Conservation (phyloP, 1,284 basidiomycete genomes). For the Hymenochaete sp. region DNA sequence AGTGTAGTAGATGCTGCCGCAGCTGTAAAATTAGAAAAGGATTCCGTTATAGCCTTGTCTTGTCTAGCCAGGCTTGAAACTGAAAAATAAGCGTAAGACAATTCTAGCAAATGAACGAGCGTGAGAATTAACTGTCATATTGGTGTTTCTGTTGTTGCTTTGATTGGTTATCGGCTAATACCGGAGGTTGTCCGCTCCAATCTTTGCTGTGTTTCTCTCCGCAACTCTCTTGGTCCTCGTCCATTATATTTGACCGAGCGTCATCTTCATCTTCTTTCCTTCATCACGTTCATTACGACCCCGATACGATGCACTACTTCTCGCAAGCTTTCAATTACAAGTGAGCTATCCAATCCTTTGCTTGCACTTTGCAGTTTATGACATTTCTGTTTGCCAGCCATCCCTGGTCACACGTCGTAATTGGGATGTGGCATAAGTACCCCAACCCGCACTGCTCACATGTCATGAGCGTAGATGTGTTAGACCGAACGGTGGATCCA, state of each 20-base stretch:
- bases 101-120: too few relatives aligned
- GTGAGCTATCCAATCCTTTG: slow-evolving; percentile 22
- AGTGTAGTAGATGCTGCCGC: too few relatives aligned
- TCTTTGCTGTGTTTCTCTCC: background rate
- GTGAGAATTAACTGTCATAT: too few relatives aligned
- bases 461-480: slow-evolving; percentile 84
- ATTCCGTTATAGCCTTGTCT: too few relatives aligned
- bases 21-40: too few relatives aligned
- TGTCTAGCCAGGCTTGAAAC: too few relatives aligned
- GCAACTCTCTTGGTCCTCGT: background rate
- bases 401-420: slow-evolving; percentile 79
- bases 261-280: background rate
- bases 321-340: slow-evolving; percentile 23
- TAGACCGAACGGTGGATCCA: slow-evolving; percentile 78
- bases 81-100: too few relatives aligned
- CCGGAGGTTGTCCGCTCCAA: background rate
- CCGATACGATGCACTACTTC: slow-evolving; percentile 22
- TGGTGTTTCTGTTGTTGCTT: too few relatives aligned
- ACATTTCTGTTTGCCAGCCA: slow-evolving; percentile 42
- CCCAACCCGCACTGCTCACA: slow-evolving; percentile 90
- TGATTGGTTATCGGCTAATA: too few relatives aligned
- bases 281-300: too few relatives aligned
- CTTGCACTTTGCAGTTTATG: background rate
- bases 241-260: slow-evolving; percentile 10
- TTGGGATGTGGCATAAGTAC: slow-evolving; percentile 92